phyloP scores from a whole-genome alignment of 768 basidiomycete genomes.

The Sporobolomyces pararoseus region DNA sequence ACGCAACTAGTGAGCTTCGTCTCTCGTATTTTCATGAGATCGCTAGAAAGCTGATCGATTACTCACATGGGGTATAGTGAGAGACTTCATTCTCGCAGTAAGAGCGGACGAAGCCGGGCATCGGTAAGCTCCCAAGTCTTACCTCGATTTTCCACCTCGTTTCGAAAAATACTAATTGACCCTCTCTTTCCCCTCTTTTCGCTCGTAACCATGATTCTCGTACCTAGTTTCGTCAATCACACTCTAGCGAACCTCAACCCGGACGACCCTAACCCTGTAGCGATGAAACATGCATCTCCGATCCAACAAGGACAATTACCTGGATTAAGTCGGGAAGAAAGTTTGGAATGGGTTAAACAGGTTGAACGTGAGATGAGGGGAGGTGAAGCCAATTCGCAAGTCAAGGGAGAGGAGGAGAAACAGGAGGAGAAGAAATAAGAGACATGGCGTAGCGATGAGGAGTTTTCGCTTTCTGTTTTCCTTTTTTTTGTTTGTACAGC shows the following conservation, averaged over 20 bases:
- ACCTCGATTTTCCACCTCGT: too few species aligned
- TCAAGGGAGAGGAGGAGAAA: too few species aligned
- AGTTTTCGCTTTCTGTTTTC: too few species aligned
- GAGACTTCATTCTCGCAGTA: slow-evolving; percentile 57
- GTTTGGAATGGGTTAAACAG: slow-evolving; percentile 31
- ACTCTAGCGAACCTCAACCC: slow-evolving; percentile 79
- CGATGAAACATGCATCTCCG: slow-evolving; percentile 83
- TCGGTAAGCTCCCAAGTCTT: slow-evolving; percentile 49
- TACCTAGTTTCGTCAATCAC: slow-evolving; percentile 81
- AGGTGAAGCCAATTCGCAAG: not conserved
- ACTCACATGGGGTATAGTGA: slow-evolving; percentile 50
- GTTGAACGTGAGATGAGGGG: slow-evolving; percentile 37
- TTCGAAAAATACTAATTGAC: too few species aligned
- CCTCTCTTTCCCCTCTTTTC: too few species aligned
- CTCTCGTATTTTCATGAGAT: not conserved
- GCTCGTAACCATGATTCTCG: not conserved
- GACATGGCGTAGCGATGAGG: too few species aligned
- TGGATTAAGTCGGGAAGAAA: slow-evolving; percentile 52
- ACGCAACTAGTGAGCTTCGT: slow-evolving; percentile 56
- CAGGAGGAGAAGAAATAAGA: too few species aligned
- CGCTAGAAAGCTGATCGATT: too few species aligned
- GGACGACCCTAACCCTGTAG: slow-evolving; percentile 61
- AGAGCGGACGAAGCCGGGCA: slow-evolving; percentile 61
- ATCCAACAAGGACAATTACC: slow-evolving; percentile 69
- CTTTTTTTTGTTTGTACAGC: too few species aligned